Base-by-base conservation (phyloP, 2,329 filamentous ascomycete genomes). In the Tolypocladium ovalisporum region DNA sequence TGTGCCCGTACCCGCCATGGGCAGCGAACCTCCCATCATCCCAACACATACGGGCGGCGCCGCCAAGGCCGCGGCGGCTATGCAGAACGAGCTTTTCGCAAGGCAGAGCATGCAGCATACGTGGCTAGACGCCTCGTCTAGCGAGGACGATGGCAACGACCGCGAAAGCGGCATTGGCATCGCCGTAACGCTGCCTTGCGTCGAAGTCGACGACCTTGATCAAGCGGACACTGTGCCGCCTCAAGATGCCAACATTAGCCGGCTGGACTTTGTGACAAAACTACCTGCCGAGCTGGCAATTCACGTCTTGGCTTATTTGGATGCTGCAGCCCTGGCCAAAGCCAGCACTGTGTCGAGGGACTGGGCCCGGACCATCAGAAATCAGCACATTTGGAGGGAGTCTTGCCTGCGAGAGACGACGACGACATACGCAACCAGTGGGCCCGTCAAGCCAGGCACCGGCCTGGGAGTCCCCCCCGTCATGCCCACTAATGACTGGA, bases 401-500 rank as follows among this genome's bases (percentile, higher is more conserved):
- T 83, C 82, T 1, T 86, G 85, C 64, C 68, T 86, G 36, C 74
- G 83, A 19, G 81, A 85, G 64, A 85, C 82, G 67, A 81, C 82
- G 0, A 69, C 69, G 34, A 84, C 83, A 0, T 86, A 81, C 67
- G 84, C 84, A 24, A 85, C 81, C 4, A 77, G 80, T 57, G 70
- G 69, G 0, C 74, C 78, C 2, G 71, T 86, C 52, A 69, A 70
- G 56, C 77, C 83, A 0, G 82, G 82, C 37, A 69, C 71, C 1
- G 83, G 83, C 1, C 71, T 80, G n/a, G 84, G 84, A 40, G 71
- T 87, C 6, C 84, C 84, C 10, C 61, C 71, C 2, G 67, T 80
- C 34, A 70, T 70, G 4, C 85, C 85, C 4, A 79, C 79, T 40
- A 89, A 89, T 63, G 81, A 96, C 68, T 99, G 91, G 90, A 90